Percentiles rank a stretch among this genome's conserved stretches.
Evolutionary conservation across 108 stramenopile genomes (phyloP).

Genomic region (Skeletonema marinoi): DNA sequence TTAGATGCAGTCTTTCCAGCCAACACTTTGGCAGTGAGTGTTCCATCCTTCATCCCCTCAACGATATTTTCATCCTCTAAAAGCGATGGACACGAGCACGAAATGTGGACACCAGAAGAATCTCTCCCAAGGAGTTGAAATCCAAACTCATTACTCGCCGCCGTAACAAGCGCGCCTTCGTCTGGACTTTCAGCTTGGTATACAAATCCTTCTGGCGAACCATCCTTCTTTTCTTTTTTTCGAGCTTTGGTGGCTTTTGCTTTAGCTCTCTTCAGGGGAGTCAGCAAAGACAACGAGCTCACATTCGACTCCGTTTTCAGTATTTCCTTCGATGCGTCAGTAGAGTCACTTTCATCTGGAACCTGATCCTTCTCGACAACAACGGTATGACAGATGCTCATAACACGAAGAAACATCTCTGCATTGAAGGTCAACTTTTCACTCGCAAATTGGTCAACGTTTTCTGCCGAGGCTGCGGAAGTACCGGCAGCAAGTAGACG

Average conservation of each 20-base stretch:
- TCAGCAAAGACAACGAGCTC: neutral
- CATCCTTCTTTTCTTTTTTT: slow-evolving; percentile 60
- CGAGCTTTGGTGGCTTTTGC: neutral
- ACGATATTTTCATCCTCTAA: slow-evolving; percentile 53
- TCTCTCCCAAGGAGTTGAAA: slow-evolving; percentile 85
- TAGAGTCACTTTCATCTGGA: slow-evolving; percentile 3
- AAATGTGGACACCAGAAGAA: slow-evolving; percentile 68
- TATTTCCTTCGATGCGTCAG: neutral
- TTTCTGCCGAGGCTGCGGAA: neutral
- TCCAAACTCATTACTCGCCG: slow-evolving; percentile 74
- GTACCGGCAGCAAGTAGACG: slow-evolving; percentile 60
- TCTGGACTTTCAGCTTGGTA: slow-evolving; percentile 95
- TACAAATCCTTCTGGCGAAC: slow-evolving; percentile 76
- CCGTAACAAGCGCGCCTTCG: slow-evolving; percentile 88
- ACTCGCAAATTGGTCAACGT: slow-evolving; percentile 1
- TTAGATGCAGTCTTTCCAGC: slow-evolving; percentile 60
- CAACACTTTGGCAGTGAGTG: slow-evolving; percentile 44
- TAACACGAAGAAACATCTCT: slow-evolving; percentile 89
- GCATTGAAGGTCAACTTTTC: slow-evolving; percentile 74
- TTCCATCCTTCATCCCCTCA: slow-evolving; percentile 58
- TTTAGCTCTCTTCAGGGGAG: slow-evolving; percentile 14
- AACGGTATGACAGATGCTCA: slow-evolving; percentile 92
- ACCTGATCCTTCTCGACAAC: slow-evolving; percentile 88
- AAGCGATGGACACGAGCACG: slow-evolving; percentile 66
- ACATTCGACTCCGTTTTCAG: neutral